A percentile compares a stretch with the other conserved stretches of the same genome.
phyloP scores from a whole-genome alignment of 2,329 filamentous ascomycete genomes.

The Nakataea oryzae region DNA sequence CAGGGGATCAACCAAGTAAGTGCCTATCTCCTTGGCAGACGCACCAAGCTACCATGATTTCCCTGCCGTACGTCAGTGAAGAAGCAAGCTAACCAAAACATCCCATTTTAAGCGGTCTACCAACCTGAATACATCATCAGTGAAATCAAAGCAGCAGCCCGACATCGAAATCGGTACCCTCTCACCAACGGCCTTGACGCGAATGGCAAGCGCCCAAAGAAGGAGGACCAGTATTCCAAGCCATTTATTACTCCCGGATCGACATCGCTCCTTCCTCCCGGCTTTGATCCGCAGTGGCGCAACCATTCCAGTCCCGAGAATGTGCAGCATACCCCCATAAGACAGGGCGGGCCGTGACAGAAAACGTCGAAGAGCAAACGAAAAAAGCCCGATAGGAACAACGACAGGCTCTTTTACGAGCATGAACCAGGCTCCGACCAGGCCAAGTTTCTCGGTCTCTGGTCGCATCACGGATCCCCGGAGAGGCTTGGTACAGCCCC shows the following conservation, averaged over 20 bases:
- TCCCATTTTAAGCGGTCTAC: not conserved
- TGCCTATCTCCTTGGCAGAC: not conserved
- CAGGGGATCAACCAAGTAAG: not conserved
- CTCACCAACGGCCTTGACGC: not conserved
- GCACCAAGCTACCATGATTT: not conserved
- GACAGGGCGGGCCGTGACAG: not conserved
- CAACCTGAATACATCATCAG: not conserved
- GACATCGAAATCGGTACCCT: not conserved
- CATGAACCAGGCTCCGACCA: not conserved
- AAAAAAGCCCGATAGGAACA: not conserved
- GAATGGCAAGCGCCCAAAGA: too few species aligned
- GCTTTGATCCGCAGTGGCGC: slow-evolving; percentile 7
- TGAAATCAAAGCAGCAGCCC: not conserved
- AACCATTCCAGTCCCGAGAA: slow-evolving; percentile 7
- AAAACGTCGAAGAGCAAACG: not conserved
- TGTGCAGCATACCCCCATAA: not conserved
- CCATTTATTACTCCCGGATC: not conserved
- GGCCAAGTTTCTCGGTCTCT: not conserved
- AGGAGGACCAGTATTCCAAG: not conserved
- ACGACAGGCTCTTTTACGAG: not conserved
- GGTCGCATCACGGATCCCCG: not conserved
- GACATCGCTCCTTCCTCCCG: not conserved
- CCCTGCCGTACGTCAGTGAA: not conserved
- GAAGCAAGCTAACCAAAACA: not conserved
- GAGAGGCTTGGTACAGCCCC: too few species aligned